Evolutionary conservation across 2,329 filamentous ascomycete species (phyloP), one percentile per base, ranked within the genome.

Genomic region (Penicillium sp.): DNA sequence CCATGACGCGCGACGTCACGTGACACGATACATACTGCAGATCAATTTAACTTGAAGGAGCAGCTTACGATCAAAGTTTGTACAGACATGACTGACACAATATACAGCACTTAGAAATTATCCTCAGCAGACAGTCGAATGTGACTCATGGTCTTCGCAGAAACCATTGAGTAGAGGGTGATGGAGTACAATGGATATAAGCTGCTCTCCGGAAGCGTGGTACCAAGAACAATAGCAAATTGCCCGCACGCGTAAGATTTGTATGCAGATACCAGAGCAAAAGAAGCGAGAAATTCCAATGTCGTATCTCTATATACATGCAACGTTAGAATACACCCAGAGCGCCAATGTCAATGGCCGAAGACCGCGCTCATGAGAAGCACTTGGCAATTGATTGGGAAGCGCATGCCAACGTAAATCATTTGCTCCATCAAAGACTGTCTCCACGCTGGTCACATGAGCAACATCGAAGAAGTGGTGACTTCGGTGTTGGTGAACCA

Each of bases 261-360:
- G 25, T 7, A 11, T 13, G 9, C 9, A 12, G 4, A 37, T n/a
- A 36, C 7, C 27, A 11, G 3, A 7, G 32, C 8, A 3, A 36
- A 26, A 26, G 25, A 40, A 12, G 12, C 7, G 18, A 18, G 18
- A 24, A 38, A 46, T 26, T 32, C 13, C 28, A 43, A 18, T 25
- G 38, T 9, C 41, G 47, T 33, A 39, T 43, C n/a, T 55, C 47
- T 58, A 54, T 60, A 56, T 58, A 56, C 55, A 48, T 49, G 53
- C 49, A 52, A 45, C 48, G 53, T 45, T 54, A 54, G 53, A 56
- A 49, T 52, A 54, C 56, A 58, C 47, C 44, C 39, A 53, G 48
- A 54, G 45, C 47, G 53, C 43, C 55, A 51, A 37, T 49, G 49
- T 47, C 40, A 58, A 53, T 38, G 29, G 46, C 41, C 44, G 46